Evolutionary conservation across 2,329 filamentous ascomycete genomes (phyloP), one percentile per base, ranked within the genome.

Genomic region (Pleomassaria siparia): DNA sequence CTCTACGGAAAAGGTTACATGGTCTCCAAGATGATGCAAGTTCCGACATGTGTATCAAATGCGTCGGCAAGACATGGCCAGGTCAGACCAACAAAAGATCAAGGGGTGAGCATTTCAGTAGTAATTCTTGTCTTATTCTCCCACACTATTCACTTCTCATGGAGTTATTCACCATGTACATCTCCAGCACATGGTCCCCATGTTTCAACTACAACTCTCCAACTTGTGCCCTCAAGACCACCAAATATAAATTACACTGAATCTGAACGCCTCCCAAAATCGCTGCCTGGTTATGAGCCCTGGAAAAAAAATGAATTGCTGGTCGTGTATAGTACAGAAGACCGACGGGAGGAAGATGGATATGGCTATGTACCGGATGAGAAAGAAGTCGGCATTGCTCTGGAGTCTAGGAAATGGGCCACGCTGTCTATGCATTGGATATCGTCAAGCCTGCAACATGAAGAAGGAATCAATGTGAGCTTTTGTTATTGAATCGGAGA

Each of bases 371-470:
- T 54, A 54, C 47, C 16, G 26, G 21, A 50, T 44, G 42, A 33
- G 32, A 46, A 25, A 41, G 40, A 49, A 47, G 36, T 42, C 49
- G 39, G 26, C 40, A 43, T 46, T 54, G 51, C 41, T 41, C 46
- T 50, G 25, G 47, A 40, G 45, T 48, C 32, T 30, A 46, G 44
- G 44, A 40, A 51, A 47, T 33, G 41, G 43, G 29, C 56, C 54
- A 46, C 57, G 58, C 58, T 61, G 53, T 62, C 61, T 61, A 65
- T 63, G 58, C 56, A 54, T 62, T 55, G 42, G 32, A 42, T 37
- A 51, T 66, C 60, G 59, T 66, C 62, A 60, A 58, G 55, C 58
- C 55, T 55, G 49, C 57, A 43, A 36, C 28, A 47, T 40, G 52
- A 49, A 41, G 50, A 32, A 51, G 36, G 16, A 51, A 42, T 56